Conservation (phyloP, 2,329 filamentous ascomycete genomes). For the Hypocreales sp. region DNA sequence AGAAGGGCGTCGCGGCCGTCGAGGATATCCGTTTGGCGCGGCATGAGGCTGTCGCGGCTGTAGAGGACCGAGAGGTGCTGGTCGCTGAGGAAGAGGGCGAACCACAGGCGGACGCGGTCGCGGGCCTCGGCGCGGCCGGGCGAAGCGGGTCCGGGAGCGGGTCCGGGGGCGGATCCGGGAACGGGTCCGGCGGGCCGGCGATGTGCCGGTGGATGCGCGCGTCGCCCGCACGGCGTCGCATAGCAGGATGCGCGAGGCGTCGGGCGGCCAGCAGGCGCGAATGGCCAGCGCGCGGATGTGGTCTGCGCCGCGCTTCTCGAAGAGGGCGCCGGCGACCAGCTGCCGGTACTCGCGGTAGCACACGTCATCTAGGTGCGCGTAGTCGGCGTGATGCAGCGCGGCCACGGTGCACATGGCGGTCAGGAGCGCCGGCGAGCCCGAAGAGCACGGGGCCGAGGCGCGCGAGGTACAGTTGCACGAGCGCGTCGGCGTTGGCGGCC, state of each 20-base stretch:
- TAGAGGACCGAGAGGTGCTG: conserved; percentile 12
- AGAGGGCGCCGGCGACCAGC: conserved; percentile 1
- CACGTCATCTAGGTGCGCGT: conserved; percentile 3
- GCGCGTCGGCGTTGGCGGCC: conserved; percentile 7
- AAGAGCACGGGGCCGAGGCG: conserved; percentile 8
- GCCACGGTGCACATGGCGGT: conserved; percentile 8
- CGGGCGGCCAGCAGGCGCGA: conserved; percentile 22
- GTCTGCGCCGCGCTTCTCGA: conserved; percentile 17
- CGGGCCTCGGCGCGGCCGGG: background rate
- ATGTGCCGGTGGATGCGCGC: conserved; percentile 16
- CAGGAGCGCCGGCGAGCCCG: conserved; percentile 7
- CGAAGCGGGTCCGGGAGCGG: too few relatives aligned
- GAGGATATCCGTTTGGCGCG: background rate
- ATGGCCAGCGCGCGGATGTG: conserved; percentile 19
- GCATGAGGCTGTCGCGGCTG: conserved; percentile 1
- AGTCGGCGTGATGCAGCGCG: conserved; percentile 7
- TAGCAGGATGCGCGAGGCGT: conserved; percentile 22
- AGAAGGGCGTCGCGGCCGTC: conserved; percentile 1
- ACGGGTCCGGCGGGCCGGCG: too few relatives aligned
- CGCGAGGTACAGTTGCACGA: conserved; percentile 8
- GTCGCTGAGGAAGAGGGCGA: conserved; percentile 19
- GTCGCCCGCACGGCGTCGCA: conserved; percentile 21
- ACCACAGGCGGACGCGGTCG: conserved; percentile 22
- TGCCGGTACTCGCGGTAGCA: conserved; percentile 2
- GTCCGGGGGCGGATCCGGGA: too few relatives aligned